A percentile compares a stretch with the other conserved stretches of the same genome.
Conservation (phyloP, 2,329 filamentous ascomycete species). For the Clonostachys rosea region DNA sequence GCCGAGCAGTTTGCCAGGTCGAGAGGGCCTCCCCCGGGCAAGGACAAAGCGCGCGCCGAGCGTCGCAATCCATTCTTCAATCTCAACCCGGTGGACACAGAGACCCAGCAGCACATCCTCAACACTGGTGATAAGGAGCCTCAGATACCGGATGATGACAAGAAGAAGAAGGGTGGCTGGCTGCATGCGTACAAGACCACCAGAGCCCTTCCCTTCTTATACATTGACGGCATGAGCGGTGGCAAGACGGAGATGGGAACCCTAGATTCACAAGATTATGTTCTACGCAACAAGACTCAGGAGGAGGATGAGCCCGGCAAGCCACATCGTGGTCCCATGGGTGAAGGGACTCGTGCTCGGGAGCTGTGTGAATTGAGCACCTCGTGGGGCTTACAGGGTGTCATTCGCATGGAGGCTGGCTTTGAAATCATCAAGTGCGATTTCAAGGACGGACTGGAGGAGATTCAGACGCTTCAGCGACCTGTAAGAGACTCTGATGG, state of each 20-base stretch:
- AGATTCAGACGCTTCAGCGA: conserved; percentile 23
- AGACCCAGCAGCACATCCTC: too few species aligned
- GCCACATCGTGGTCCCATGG: conserved; percentile 11
- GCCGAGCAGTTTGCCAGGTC: conserved; percentile 58
- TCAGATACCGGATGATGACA: not conserved
- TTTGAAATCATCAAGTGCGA: conserved; percentile 68
- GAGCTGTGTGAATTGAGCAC: conserved; percentile 41
- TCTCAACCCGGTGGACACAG: not conserved
- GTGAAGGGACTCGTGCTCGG: conserved; percentile 46
- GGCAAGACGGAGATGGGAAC: conserved; percentile 63
- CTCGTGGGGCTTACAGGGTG: conserved; percentile 56
- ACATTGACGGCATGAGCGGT: conserved; percentile 66
- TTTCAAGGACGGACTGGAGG: conserved; percentile 39
- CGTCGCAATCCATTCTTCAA: not conserved
- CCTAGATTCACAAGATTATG: conserved; percentile 60
- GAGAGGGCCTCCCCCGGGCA: not conserved
- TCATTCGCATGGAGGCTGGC: conserved; percentile 66
- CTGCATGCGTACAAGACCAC: conserved; percentile 62
- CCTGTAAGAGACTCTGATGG: conserved; percentile 4
- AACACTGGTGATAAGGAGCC: not conserved
- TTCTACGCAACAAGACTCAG: conserved; percentile 36
- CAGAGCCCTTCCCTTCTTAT: conserved; percentile 55
- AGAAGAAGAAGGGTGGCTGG: conserved; percentile 38
- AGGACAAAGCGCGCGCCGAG: not conserved
- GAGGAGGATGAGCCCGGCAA: not conserved